Evolutionary conservation across 257 asterid species (phyloP), one percentile per base, ranked within the genome.

Genomic region (Paraleonurus japonicus): DNA sequence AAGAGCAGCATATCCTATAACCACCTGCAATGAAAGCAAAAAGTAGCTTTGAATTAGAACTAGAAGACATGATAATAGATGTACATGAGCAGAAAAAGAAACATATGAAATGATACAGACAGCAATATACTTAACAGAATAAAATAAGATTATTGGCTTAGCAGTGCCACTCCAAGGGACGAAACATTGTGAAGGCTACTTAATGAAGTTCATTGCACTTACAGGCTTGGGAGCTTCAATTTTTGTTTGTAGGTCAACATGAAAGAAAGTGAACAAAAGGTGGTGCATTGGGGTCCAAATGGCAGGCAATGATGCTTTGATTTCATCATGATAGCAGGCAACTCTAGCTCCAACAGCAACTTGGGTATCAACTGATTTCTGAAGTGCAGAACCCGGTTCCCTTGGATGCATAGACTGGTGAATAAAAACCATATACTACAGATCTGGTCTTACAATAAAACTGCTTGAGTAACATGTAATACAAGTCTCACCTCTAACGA

Each of bases 221-320:
- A 92, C 99, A 24, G 99, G 98, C 80, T 92, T 95, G 51, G 97
- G 97, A 63, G 90, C 96, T 89, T 95, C 99, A 65, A 89, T 85
- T 82, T 95, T 95, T 20, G 96, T 88, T 83, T 92, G 98, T 67
- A 95, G 99, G 80, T 95, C 99, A 76, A 95, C 90, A 70, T 92
- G 99, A 83, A 77, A 92, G 81, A 92, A 92, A 62, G 99, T 95
- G 78, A 95, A 95, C 82, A 95, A 81, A 65, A 95, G 95, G 87
- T 95, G 99, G 84, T 92, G 99, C 71, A 78, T 67, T 23, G 99
- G 98, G 28, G 95, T 83, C 97, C 98, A 92, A 74, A 88, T 85
- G 74, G 95, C 90, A 72, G 99, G 98, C 88, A 95, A 76, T 20
- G 99, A 88, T 81, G 87, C 96, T 88, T 95, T 95, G 47, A 95